Evolutionary conservation across 1,284 basidiomycete genomes (phyloP).

Genomic region (Boletus sp.): DNA sequence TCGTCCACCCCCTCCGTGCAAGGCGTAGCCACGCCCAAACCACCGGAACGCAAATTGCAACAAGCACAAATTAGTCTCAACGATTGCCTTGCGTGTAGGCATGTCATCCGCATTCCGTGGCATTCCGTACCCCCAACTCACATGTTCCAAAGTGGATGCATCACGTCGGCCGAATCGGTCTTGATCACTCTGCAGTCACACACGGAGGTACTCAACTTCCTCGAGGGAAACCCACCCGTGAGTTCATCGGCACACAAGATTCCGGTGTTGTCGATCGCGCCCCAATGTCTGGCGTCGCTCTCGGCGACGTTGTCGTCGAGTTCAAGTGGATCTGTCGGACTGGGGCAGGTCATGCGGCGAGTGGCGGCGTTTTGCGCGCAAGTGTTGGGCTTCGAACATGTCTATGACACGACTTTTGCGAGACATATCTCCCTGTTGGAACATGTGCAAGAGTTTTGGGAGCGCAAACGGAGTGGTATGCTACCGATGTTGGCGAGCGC

Average conservation of each 20-base stretch:
- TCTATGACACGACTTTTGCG: constrained; percentile 95
- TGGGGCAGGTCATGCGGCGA: constrained; percentile 64
- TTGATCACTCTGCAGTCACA: constrained; percentile 98
- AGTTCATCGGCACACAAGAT: constrained; percentile 46
- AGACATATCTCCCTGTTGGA: constrained; percentile 85
- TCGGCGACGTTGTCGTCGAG: constrained; percentile 65
- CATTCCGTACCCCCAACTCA: not conserved
- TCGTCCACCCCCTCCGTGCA: constrained; percentile 30
- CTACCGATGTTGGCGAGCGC: constrained; percentile 94
- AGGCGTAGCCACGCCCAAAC: constrained; percentile 22
- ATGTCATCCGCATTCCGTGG: constrained; percentile 24
- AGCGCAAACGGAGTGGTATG: constrained; percentile 50
- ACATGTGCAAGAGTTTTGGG: constrained; percentile 79
- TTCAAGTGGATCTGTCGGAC: constrained; percentile 48
- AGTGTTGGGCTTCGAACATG: constrained; percentile 68
- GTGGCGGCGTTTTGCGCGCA: constrained; percentile 63
- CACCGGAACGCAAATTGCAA: constrained; percentile 61
- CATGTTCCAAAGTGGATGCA: constrained; percentile 74
- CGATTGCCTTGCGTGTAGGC: constrained; percentile 93
- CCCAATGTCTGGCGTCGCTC: constrained; percentile 90
- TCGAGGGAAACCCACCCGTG: constrained; percentile 54
- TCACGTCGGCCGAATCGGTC: constrained; percentile 97
- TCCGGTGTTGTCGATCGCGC: constrained; percentile 85
- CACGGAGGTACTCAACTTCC: constrained; percentile 81
- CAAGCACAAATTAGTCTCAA: constrained; percentile 95